A percentile compares a stretch with the other conserved stretches of the same genome.
These are phyloP conservation scores for Pythium utonaiense DNA, from an alignment of 352 stramenopile species.

Conservation along the genomic window DNA sequence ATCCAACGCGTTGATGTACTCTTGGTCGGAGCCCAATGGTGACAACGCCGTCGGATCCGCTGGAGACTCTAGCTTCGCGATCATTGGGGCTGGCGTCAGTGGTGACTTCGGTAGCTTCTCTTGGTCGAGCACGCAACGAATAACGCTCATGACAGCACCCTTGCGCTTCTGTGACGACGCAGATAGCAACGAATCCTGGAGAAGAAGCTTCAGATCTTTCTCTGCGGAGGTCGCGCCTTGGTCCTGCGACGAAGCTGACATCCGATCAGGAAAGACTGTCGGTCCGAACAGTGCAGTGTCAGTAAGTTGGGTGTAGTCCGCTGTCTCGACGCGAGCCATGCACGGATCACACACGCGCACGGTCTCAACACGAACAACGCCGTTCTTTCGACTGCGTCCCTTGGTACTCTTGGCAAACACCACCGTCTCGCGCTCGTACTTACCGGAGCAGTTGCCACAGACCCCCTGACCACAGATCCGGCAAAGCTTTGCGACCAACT, in stretches of 20 bases:
- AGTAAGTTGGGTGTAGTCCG: slow-evolving; percentile 7
- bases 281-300: slow-evolving; percentile 1
- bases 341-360: slow-evolving; percentile 14
- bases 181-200: slow-evolving; percentile 22
- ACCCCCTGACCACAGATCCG: slow-evolving; percentile 9
- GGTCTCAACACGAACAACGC: not conserved
- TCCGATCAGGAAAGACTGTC: not conserved
- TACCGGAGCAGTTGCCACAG: slow-evolving; percentile 4
- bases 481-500: slow-evolving; percentile 3
- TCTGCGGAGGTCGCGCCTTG: not conserved
- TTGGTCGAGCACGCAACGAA: slow-evolving; percentile 46
- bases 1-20: not conserved
- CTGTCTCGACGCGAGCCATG: slow-evolving; percentile 5
- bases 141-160: slow-evolving; percentile 41
- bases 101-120: not conserved
- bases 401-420: not conserved
- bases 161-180: slow-evolving; percentile 33
- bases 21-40: not conserved
- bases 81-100: not conserved
- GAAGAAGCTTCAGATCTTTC: slow-evolving; percentile 8
- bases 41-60: not conserved
- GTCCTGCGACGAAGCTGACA: not conserved
- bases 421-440: slow-evolving; percentile 14
- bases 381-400: not conserved
- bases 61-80: not conserved